Evolutionary conservation across 1,284 basidiomycete genomes (phyloP).

Genomic region (Athelia sp.): DNA sequence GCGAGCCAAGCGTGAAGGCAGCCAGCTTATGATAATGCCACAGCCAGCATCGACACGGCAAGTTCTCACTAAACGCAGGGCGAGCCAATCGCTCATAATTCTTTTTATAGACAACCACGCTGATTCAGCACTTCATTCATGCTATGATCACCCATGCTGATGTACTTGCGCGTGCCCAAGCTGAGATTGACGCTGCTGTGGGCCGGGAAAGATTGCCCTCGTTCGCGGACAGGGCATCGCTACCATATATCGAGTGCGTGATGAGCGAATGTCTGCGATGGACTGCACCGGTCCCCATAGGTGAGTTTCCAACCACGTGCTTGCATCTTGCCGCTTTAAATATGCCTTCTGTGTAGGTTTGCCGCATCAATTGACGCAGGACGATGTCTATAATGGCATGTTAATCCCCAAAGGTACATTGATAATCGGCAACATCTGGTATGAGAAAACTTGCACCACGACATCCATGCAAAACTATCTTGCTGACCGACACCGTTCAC

Average conservation of each 20-base stretch:
- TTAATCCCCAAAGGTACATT: constrained; percentile 26
- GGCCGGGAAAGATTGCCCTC: constrained; percentile 44
- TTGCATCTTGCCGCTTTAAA: not conserved
- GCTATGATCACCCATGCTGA: constrained; percentile 52
- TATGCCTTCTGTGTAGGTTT: constrained; percentile 25
- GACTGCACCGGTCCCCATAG: constrained; percentile 46
- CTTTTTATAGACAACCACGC: constrained; percentile 38
- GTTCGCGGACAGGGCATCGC: constrained; percentile 39
- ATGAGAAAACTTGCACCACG: no score
- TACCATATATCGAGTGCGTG: constrained; percentile 47
- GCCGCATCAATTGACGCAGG: constrained; percentile 39
- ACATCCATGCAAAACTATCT: constrained; percentile 19
- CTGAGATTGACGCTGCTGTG: constrained; percentile 51
- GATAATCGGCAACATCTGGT: no score
- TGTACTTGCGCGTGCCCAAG: constrained; percentile 43
- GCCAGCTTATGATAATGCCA: not conserved
- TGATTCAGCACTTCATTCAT: constrained; percentile 51
- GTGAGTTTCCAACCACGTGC: constrained; percentile 23
- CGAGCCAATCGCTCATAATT: no score
- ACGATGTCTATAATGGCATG: constrained; percentile 28
- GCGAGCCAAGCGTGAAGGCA: not conserved
- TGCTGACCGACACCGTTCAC: constrained; percentile 3
- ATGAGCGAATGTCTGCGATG: constrained; percentile 45
- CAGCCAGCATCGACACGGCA: constrained; percentile 56
- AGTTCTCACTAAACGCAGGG: constrained; percentile 13